Conservation (phyloP, 2,329 filamentous ascomycete species). For the Penicillium sp. region DNA sequence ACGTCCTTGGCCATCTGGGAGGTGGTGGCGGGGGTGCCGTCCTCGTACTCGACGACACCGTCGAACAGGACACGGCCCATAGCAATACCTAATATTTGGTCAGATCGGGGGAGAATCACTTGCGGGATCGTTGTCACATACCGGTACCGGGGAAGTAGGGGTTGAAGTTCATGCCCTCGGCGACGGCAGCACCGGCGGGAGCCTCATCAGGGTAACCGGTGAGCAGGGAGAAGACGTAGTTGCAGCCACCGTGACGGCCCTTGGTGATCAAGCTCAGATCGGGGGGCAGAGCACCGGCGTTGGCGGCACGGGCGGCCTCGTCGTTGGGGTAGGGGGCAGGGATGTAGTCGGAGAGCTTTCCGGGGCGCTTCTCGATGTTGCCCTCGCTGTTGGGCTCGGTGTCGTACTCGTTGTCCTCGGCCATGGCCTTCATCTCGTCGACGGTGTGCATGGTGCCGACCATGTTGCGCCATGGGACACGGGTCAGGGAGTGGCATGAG, state of each 20-base stretch:
- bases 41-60: conserved; percentile 96
- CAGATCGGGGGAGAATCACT: conserved; percentile 8
- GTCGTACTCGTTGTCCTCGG: conserved; percentile 98
- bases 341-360: conserved; percentile 98
- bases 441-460: conserved; percentile 93
- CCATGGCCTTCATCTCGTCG: conserved; percentile 95
- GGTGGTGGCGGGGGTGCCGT: conserved; percentile 87
- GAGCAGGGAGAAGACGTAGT: conserved; percentile 97
- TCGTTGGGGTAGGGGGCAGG: conserved; percentile 97
- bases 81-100: conserved; percentile 64
- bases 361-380: conserved; percentile 96
- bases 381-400: conserved; percentile 97
- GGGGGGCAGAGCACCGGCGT: conserved; percentile 95
- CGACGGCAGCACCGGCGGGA: conserved; percentile 82
- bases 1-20: conserved; percentile 99
- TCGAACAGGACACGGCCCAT: conserved; percentile 99
- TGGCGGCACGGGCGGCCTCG: conserved; percentile 94
- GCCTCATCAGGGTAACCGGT: conserved; percentile 97
- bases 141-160: conserved; percentile 99
- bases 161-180: conserved; percentile 97
- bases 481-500: conserved; percentile 92
- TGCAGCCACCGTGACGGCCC: conserved; percentile 93
- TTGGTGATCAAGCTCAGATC: conserved; percentile 98
- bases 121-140: conserved; percentile 30
- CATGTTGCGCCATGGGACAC: conserved; percentile 89